Conservation (phyloP, 805 yeast genomes). For the Wickerhamiella bombiphila region DNA sequence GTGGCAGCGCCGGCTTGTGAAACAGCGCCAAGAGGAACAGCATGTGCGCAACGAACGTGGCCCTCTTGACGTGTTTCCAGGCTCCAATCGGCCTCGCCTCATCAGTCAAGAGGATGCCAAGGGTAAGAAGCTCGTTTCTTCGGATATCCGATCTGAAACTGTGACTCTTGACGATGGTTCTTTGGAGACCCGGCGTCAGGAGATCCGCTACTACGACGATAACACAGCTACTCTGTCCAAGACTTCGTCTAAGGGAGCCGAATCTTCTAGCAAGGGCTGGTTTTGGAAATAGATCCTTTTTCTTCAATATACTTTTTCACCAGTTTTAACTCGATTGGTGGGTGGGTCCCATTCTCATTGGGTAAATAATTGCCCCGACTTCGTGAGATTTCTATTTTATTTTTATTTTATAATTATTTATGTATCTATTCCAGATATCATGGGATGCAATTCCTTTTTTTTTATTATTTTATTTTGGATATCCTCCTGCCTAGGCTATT, state of each 20-base stretch:
- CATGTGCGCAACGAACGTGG: background rate
- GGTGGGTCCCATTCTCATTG: too few species aligned
- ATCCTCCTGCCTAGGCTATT: too few species aligned
- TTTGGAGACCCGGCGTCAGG: conserved; percentile 19
- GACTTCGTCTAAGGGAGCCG: conserved; percentile 3
- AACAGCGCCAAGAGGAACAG: background rate
- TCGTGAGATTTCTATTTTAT: background rate
- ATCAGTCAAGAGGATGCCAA: conserved; percentile 18
- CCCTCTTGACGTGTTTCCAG: conserved; percentile 6
- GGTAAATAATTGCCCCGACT: too few species aligned
- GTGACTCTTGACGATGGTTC: conserved; percentile 20
- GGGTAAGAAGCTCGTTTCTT: conserved; percentile 21
- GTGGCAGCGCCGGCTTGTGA: conserved; percentile 20
- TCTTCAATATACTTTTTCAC: background rate
- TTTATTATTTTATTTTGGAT: background rate
- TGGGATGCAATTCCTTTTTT: background rate
- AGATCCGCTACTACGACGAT: conserved; percentile 23
- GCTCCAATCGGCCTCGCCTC: conserved; percentile 10
- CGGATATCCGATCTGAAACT: conserved; percentile 17
- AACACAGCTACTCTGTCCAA: conserved; percentile 15
- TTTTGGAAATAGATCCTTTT: conserved; percentile 19
- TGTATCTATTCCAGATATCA: background rate
- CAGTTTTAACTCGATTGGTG: too few species aligned
- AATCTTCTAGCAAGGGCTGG: conserved; percentile 17
- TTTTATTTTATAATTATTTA: background rate